Evolutionary conservation across 371 early-diverging fungal genomes (phyloP).

Genomic region (Lichtheimia ornata): DNA sequence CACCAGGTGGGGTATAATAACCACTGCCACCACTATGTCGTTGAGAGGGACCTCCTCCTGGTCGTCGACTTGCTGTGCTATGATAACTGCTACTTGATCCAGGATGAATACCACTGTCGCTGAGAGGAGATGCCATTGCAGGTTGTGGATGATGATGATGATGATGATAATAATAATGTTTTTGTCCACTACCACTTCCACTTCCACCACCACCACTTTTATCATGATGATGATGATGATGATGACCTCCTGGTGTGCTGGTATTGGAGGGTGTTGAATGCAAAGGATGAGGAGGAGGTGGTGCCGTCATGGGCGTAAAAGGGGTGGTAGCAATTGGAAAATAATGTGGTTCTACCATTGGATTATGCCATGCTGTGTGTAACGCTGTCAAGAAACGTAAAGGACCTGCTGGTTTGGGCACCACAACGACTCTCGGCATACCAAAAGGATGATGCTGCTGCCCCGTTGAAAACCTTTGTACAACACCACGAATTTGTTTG

Average conservation of each 20-base stretch:
- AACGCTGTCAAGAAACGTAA: constrained; percentile 63
- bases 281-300: no score
- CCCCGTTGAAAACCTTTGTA: constrained; percentile 35
- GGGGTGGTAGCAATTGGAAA: constrained; percentile 69
- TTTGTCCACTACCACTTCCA: background rate
- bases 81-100: no score
- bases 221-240: background rate
- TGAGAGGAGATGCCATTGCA: background rate
- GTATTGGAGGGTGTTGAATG: background rate
- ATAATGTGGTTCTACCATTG: constrained; percentile 57
- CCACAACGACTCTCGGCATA: constrained; percentile 60
- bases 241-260: background rate
- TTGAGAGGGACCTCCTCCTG: no score
- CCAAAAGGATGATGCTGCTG: constrained; percentile 8
- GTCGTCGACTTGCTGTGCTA: no score
- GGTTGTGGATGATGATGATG: background rate
- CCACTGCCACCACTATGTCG: no score
- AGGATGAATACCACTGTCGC: background rate
- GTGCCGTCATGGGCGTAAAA: constrained; percentile 25
- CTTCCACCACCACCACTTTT: no score
- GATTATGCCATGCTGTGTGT: constrained; percentile 60
- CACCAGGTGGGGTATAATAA: no score
- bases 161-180: background rate
- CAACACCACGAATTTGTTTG: constrained; percentile 56
- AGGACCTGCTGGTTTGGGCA: constrained; percentile 71